phyloP scores from a whole-genome alignment of 2,329 filamentous ascomycete species.

The Byssoonygena ceratinophila region DNA sequence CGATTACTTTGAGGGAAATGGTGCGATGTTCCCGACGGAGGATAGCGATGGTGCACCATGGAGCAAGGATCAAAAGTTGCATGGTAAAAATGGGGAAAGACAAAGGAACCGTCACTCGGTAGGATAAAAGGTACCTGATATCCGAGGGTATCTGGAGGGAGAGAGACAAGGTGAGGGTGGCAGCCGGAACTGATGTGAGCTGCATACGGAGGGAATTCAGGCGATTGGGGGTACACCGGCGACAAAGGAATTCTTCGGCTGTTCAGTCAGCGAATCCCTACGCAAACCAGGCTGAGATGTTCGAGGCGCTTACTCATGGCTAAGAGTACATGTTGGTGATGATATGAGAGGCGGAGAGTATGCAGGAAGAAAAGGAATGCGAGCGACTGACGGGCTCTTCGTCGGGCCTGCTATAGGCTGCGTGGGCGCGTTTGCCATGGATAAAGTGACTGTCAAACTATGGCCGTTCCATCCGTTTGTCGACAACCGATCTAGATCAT shows the following conservation, averaged over 20 bases:
- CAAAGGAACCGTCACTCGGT: conserved; percentile 13
- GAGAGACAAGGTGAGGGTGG: conserved; percentile 12
- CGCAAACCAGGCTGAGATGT: background rate
- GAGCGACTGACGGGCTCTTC: conserved; percentile 27
- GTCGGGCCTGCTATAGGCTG: conserved; percentile 35
- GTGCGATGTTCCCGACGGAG: conserved; percentile 20
- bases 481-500: conserved; percentile 31
- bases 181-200: conserved; percentile 4
- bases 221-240: conserved; percentile 14
- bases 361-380: conserved; percentile 21
- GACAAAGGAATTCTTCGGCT: conserved; percentile 13
- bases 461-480: conserved; percentile 37
- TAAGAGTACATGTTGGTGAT: conserved; percentile 28
- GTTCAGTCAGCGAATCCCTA: background rate
- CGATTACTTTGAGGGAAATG: conserved; percentile 14
- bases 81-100: conserved; percentile 24
- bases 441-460: conserved; percentile 34
- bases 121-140: conserved; percentile 16
- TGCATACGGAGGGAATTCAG: conserved; percentile 15
- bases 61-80: conserved; percentile 23
- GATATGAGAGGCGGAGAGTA: conserved; percentile 28
- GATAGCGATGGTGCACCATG: conserved; percentile 23
- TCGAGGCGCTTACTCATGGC: conserved; percentile 27
- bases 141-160: conserved; percentile 14
- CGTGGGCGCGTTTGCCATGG: conserved; percentile 33